These are phyloP conservation scores for Aegilops tauschii DNA, from an alignment of 176 grass and related monocot genomes.

Conservation along the genomic window DNA sequence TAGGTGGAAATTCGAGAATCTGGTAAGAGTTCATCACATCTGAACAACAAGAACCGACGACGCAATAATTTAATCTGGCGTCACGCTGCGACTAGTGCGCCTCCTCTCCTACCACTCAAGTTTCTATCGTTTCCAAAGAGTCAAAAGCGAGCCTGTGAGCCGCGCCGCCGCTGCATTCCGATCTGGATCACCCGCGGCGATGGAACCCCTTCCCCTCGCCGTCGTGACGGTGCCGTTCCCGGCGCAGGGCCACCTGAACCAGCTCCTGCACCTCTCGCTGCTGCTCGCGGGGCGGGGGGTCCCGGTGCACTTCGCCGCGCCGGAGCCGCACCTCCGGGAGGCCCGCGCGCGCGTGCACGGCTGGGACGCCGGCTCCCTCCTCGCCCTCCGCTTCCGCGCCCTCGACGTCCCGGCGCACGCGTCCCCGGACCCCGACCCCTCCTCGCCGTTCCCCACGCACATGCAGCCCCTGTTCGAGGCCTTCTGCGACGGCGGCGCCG, in stretches of 20 bases:
- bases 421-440: constrained; percentile 34
- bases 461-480: constrained; percentile 55
- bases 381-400: constrained; percentile 42
- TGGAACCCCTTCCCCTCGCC: constrained; percentile 31
- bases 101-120: neutral
- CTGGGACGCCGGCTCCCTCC: constrained; percentile 15
- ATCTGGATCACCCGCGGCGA: neutral
- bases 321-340: constrained; percentile 50
- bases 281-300: constrained; percentile 47
- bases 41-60: no score
- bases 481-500: constrained; percentile 27
- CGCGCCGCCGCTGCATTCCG: neutral
- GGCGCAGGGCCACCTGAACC: constrained; percentile 76
- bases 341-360: constrained; percentile 47
- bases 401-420: constrained; percentile 43
- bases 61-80: no score
- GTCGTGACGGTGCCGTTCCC: constrained; percentile 61
- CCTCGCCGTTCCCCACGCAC: constrained; percentile 49
- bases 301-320: constrained; percentile 56
- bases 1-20: no score
- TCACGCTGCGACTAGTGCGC: no score
- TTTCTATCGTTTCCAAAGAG: neutral
- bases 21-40: no score
- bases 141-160: neutral
- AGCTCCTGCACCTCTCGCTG: constrained; percentile 66